phyloP scores from a whole-genome alignment of 2,329 filamentous ascomycete genomes.

The Monosporascus ibericus region DNA sequence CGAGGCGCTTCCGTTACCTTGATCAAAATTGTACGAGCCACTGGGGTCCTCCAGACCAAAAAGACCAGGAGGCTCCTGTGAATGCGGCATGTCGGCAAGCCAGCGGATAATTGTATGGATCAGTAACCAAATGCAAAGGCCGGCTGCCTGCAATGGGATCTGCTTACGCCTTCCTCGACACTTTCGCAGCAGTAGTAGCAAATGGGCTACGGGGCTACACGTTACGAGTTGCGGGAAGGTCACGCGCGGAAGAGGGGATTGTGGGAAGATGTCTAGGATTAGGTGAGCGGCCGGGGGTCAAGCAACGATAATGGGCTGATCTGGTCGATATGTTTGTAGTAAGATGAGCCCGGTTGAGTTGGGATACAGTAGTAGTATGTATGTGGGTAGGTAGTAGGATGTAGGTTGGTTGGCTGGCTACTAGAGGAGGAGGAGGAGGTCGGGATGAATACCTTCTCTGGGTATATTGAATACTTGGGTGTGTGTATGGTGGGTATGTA shows the following conservation, averaged over 20 bases:
- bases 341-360: background rate
- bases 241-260: background rate
- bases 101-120: background rate
- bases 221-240: background rate
- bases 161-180: no score
- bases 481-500: no score
- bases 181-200: background rate
- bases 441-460: no score
- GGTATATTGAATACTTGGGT: no score
- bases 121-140: no score
- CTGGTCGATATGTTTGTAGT: background rate
- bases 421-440: background rate
- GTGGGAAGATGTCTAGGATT: background rate
- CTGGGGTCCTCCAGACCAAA: conserved; percentile 40
- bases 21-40: conserved; percentile 21
- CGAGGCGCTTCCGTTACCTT: conserved; percentile 24
- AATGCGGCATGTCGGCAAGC: conserved; percentile 24
- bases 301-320: background rate
- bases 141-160: no score
- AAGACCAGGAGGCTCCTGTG: conserved; percentile 33
- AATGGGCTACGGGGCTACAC: background rate
- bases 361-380: background rate
- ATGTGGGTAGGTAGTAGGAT: background rate
- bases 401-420: background rate
- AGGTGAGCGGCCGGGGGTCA: background rate